Conservation (phyloP, 1,139 yeast genomes). For the Yamadazyma friedrichii region DNA sequence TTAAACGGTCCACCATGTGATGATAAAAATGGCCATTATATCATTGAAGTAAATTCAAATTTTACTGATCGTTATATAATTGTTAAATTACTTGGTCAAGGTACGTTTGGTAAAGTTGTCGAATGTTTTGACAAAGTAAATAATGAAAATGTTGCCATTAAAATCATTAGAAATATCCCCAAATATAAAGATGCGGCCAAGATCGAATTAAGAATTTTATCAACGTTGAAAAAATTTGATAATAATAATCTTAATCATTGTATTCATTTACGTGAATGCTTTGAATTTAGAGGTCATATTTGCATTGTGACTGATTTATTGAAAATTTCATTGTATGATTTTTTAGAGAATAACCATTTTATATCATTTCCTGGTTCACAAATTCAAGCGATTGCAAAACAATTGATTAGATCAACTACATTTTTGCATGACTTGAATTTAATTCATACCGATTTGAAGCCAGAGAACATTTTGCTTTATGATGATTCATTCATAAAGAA, state of each 20-base stretch:
- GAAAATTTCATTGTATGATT: slow-evolving; percentile 85
- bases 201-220: slow-evolving; percentile 73
- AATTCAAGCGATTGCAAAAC: slow-evolving; percentile 85
- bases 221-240: slow-evolving; percentile 78
- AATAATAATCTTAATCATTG: slow-evolving; percentile 66
- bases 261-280: slow-evolving; percentile 82
- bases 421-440: slow-evolving; percentile 86
- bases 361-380: slow-evolving; percentile 80
- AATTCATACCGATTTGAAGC: slow-evolving; percentile 93
- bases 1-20: slow-evolving; percentile 49
- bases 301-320: slow-evolving; percentile 89
- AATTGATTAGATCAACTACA: slow-evolving; percentile 80
- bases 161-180: slow-evolving; percentile 79
- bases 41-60: slow-evolving; percentile 55
- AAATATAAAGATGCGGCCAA: slow-evolving; percentile 84
- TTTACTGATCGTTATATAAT: slow-evolving; percentile 72
- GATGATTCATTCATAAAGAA: slow-evolving; percentile 50
- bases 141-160: slow-evolving; percentile 77
- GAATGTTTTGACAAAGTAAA: slow-evolving; percentile 61
- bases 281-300: slow-evolving; percentile 91
- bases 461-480: slow-evolving; percentile 84
- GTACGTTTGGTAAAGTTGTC: slow-evolving; percentile 96
- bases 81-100: slow-evolving; percentile 80
- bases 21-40: slow-evolving; percentile 84
- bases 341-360: slow-evolving; percentile 73